These are phyloP conservation scores for Trypanosoma brucei DNA, from an alignment of 208 protist genomes.

Conservation along the genomic window DNA sequence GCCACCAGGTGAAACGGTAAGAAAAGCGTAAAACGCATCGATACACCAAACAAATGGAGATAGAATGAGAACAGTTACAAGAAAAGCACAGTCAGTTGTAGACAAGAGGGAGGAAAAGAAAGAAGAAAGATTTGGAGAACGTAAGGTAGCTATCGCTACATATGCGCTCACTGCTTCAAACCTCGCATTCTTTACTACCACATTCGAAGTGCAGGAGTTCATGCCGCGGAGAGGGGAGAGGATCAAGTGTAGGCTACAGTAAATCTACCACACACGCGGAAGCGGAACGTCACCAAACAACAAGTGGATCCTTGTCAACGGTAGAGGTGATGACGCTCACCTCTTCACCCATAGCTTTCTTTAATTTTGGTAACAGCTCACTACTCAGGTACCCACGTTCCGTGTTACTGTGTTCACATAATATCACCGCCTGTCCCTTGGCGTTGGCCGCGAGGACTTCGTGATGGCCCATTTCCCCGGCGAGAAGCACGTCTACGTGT, in stretches of 20 bases:
- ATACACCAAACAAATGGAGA: background rate
- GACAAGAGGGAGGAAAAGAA: too few species aligned
- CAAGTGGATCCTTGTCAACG: slow-evolving; percentile 71
- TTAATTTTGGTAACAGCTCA: slow-evolving; percentile 44
- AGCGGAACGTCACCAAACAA: slow-evolving; percentile 43
- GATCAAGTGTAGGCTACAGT: too few species aligned
- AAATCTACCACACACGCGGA: background rate
- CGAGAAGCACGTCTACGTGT: slow-evolving; percentile 69
- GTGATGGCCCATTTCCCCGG: slow-evolving; percentile 92
- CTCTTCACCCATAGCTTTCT: slow-evolving; percentile 35
- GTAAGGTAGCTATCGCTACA: too few species aligned
- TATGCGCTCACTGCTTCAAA: background rate
- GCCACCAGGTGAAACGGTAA: background rate
- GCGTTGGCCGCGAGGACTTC: slow-evolving; percentile 85
- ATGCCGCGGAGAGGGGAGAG: too few species aligned
- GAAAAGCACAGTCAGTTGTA: too few species aligned
- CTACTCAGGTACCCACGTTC: slow-evolving; percentile 83
- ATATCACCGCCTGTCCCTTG: slow-evolving; percentile 73
- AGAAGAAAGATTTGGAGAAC: too few species aligned
- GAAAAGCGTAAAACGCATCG: background rate
- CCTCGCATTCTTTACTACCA: background rate
- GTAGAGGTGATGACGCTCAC: slow-evolving; percentile 52
- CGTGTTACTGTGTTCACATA: slow-evolving; percentile 92
- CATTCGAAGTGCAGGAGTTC: background rate
- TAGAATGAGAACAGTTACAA: background rate